Conservation (phyloP, 768 basidiomycete genomes). For the Suillus sp. region DNA sequence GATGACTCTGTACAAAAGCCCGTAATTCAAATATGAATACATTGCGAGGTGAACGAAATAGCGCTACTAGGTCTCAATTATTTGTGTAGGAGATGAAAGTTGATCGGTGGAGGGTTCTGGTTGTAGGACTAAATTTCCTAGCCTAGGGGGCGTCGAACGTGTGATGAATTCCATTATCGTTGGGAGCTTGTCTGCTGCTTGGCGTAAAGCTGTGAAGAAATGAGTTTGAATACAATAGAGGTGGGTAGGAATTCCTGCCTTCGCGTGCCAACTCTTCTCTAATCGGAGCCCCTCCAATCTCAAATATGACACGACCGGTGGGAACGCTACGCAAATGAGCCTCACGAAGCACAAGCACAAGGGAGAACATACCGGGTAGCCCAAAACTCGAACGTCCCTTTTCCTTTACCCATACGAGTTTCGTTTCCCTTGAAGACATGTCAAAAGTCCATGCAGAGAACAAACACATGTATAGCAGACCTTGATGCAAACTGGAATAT, state of each 20-base stretch:
- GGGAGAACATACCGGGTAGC: conserved; percentile 70
- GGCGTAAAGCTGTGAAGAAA: conserved; percentile 66
- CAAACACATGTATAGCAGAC: conserved; percentile 40
- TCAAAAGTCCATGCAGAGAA: background rate
- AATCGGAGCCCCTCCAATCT: conserved; percentile 88
- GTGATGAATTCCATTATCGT: conserved; percentile 87
- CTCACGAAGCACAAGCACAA: background rate
- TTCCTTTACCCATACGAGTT: conserved; percentile 99
- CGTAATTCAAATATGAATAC: background rate
- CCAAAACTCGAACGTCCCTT: conserved; percentile 98
- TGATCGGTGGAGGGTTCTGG: conserved; percentile 26
- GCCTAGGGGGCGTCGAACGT: conserved; percentile 64
- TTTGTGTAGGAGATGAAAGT: conserved; percentile 7
- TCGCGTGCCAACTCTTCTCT: conserved; percentile 92
- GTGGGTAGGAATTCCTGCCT: conserved; percentile 48
- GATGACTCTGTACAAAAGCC: background rate
- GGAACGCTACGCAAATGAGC: conserved; percentile 60
- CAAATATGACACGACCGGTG: conserved; percentile 88
- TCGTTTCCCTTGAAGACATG: conserved; percentile 76
- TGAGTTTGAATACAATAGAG: conserved; percentile 4
- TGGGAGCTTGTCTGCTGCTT: conserved; percentile 87
- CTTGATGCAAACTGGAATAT: conserved; percentile 97
- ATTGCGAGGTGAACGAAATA: background rate
- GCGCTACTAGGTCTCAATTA: conserved; percentile 16
- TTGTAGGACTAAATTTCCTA: conserved; percentile 66